Percentiles rank a stretch among this genome's conserved stretches.
Conservation (phyloP, 768 basidiomycete species). For the Trichaptum fuscoviolaceum region DNA sequence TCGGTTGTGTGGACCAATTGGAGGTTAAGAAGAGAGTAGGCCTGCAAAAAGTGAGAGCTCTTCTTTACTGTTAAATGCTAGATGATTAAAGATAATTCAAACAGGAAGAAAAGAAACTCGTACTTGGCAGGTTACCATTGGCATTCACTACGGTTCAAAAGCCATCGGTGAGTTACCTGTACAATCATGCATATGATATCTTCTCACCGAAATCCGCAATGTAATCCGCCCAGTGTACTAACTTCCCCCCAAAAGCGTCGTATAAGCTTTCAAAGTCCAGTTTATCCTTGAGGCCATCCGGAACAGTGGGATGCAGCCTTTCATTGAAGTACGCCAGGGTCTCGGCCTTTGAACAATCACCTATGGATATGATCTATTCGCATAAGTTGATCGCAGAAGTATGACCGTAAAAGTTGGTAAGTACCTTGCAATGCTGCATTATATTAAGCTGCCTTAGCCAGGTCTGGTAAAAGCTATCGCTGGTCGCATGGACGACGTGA, state of each 20-base stretch:
- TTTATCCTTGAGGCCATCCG: conserved; percentile 46
- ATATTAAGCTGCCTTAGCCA: conserved; percentile 78
- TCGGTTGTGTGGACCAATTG: conserved; percentile 85
- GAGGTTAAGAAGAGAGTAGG: conserved; percentile 75
- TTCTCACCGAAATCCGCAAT: conserved; percentile 63
- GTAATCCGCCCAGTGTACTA: conserved; percentile 81
- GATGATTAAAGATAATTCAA: conserved; percentile 4
- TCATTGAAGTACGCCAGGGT: conserved; percentile 63
- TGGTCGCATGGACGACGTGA: conserved; percentile 78
- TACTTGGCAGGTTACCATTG: conserved; percentile 66
- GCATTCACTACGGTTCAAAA: conserved; percentile 53
- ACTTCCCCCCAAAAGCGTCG: conserved; percentile 78
- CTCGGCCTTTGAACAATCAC: conserved; percentile 73
- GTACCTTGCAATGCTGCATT: conserved; percentile 77
- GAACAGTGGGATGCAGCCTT: conserved; percentile 61
- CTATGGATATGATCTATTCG: conserved; percentile 65
- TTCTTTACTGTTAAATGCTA: conserved; percentile 50
- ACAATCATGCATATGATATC: conserved; percentile 6
- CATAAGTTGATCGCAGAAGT: neutral
- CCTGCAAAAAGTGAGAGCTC: conserved; percentile 81
- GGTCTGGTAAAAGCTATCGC: conserved; percentile 81
- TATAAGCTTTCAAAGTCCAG: conserved; percentile 71
- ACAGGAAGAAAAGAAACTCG: conserved; percentile 20
- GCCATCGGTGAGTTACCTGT: conserved; percentile 6
- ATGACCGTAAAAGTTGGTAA: neutral